Evolutionary conservation across 177 flowering plant species (phyloP).

Genomic region (Vitis hybrid): DNA sequence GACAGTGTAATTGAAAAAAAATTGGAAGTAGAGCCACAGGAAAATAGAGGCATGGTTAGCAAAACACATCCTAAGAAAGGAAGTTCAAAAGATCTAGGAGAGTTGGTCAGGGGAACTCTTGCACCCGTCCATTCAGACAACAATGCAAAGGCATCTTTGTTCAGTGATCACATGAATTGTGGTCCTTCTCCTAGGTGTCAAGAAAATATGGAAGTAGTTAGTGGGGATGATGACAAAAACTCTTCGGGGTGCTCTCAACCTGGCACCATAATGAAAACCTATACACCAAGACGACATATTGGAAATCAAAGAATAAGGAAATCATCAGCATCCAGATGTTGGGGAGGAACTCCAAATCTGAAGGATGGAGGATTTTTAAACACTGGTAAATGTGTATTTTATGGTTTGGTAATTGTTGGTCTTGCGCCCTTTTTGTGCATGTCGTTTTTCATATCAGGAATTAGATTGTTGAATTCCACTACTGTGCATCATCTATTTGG

Average conservation of each 20-base stretch:
- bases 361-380: conserved; percentile 42
- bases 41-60: conserved; percentile 17
- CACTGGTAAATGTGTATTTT: conserved; percentile 37
- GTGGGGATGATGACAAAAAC: conserved; percentile 85
- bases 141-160: conserved; percentile 28
- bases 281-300: conserved; percentile 41
- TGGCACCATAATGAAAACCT: conserved; percentile 35
- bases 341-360: conserved; percentile 46
- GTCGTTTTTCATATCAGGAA: not conserved
- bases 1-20: conserved; percentile 21
- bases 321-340: conserved; percentile 55
- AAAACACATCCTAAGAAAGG: conserved; percentile 18
- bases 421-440: not conserved
- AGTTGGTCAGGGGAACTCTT: conserved; percentile 31
- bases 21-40: conserved; percentile 19
- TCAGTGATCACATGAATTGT: conserved; percentile 23
- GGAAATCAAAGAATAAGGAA: conserved; percentile 71
- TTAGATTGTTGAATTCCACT: not conserved
- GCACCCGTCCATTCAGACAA: conserved; percentile 32
- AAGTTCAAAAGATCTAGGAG: conserved; percentile 30
- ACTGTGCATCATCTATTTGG: not conserved
- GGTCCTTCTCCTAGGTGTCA: conserved; percentile 25
- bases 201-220: conserved; percentile 52
- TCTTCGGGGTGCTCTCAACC: conserved; percentile 60
- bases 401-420: not conserved